Base-by-base conservation (phyloP, 202 grass and related monocot species). In the Setaria viridis region DNA sequence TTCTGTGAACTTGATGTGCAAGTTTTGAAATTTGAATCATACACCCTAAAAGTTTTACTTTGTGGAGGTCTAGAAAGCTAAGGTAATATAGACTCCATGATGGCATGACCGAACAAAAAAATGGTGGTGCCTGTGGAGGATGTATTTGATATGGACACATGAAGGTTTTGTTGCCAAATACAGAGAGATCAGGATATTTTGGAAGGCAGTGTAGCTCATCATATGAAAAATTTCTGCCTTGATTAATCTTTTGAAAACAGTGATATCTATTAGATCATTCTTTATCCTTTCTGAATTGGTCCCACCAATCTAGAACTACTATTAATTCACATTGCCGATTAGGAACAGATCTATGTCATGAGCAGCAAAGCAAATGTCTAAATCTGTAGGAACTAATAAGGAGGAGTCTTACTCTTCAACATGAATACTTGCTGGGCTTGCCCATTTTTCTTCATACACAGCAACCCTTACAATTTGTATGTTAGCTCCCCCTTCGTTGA, bases 361-460 rank as follows among this genome's bases (percentile, higher is more conserved):
- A 77, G 45, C 9, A 84, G 35, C 55, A 85, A 67, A 91, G 10
- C 3, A 74, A 30, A 82, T 73, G 35, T 2, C 30, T 79, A 85
- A 78, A 57, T 43, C 50, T 50, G 11, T 58, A 72, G 55, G 13
- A 54, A 67, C 10, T 35, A 41, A 70, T 49, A 83, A 68, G 47
- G 14, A n/a, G 67, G 17, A 69, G 51, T 62, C 84, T 85, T 99
- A 99, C 94, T 94, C 84, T 78, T 87, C 85, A 80, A 94, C 87
- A 62, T 91, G 43, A 41, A 96, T 74, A 90, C 74, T 91, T 86
- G 90, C 80, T 65, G 97, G 92, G 77, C 85, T 91, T 80, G 89
- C 77, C 94, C 97, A 97, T 76, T 93, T 60, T 89, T 99, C 97
- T 91, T 99, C 94, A 76, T 93, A 99, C 50, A 99, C 85, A 46